These are phyloP conservation scores for Chalciporus piperatus DNA, from an alignment of 768 basidiomycete species.

Conservation along the genomic window DNA sequence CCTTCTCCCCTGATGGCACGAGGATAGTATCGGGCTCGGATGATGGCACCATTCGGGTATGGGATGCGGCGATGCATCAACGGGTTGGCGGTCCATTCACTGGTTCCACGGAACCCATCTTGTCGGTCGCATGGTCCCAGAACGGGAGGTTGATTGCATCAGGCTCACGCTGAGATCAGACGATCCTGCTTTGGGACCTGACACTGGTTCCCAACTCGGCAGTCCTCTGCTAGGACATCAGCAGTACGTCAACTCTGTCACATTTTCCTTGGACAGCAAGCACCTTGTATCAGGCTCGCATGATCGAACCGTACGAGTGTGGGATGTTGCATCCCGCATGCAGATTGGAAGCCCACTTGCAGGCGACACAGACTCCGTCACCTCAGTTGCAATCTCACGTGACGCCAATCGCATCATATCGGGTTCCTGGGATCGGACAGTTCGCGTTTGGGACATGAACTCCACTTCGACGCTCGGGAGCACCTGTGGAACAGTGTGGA, in stretches of 20 bases:
- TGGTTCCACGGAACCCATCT: neutral
- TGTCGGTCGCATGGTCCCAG: neutral
- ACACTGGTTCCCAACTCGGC: neutral
- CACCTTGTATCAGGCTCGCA: slow-evolving; percentile 6
- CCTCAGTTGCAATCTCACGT: neutral
- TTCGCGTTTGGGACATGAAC: neutral
- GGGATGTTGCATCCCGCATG: neutral
- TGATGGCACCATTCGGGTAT: neutral
- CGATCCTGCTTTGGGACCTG: neutral
- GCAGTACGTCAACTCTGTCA: neutral
- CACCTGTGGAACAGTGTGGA: too few relatives aligned
- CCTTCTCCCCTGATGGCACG: neutral
- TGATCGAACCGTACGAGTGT: slow-evolving; percentile 6
- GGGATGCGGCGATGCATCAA: neutral
- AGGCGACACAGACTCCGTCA: neutral
- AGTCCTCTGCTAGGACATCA: neutral
- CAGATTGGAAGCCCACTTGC: neutral
- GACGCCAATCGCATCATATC: neutral
- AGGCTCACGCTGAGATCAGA: neutral
- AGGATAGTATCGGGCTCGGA: neutral
- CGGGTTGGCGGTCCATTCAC: neutral
- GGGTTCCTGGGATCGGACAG: neutral
- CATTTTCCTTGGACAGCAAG: neutral
- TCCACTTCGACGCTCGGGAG: neutral
- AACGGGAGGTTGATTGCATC: slow-evolving; percentile 1